phyloP scores from a whole-genome alignment of 306 rosid genomes.

The Quercus agrifolia region DNA sequence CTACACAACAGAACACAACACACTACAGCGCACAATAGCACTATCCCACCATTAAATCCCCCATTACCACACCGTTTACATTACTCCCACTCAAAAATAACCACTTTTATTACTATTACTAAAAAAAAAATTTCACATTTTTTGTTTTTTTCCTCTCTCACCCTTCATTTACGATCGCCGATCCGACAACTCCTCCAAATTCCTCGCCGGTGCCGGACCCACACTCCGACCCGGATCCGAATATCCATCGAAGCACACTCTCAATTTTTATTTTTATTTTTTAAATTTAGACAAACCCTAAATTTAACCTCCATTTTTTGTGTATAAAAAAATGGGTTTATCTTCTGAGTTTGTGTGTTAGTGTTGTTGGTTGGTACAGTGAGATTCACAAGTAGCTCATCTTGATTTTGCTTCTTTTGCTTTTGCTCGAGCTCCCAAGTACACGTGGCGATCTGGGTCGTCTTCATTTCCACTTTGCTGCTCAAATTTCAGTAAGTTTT shows the following conservation, averaged over 20 bases:
- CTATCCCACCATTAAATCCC: background rate
- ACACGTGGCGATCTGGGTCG: constrained; percentile 10
- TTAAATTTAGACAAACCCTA: constrained; percentile 9
- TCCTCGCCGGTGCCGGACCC: constrained; percentile 27
- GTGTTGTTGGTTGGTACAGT: background rate
- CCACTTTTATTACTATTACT: constrained; percentile 23
- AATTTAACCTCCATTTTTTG: constrained; percentile 9
- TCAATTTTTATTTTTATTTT: background rate
- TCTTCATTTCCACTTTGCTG: background rate
- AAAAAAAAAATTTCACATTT: constrained; percentile 1
- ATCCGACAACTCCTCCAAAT: constrained; percentile 37
- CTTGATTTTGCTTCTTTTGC: constrained; percentile 6
- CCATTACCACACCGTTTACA: constrained; percentile 29
- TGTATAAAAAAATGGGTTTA: background rate
- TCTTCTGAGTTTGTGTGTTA: constrained; percentile 3
- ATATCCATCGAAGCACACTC: constrained; percentile 7
- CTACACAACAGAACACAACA: background rate
- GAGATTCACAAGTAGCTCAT: background rate
- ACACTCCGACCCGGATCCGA: constrained; percentile 7
- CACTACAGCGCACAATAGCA: constrained; percentile 7
- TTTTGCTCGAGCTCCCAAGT: constrained; percentile 5
- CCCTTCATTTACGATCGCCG: constrained; percentile 34
- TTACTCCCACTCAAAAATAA: constrained; percentile 28
- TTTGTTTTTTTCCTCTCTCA: background rate
- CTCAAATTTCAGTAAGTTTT: background rate